Evolutionary conservation across 495 filamentous ascomycete species (phyloP), one percentile per base, ranked within the genome.

Genomic region (Penicillium ucsense): DNA sequence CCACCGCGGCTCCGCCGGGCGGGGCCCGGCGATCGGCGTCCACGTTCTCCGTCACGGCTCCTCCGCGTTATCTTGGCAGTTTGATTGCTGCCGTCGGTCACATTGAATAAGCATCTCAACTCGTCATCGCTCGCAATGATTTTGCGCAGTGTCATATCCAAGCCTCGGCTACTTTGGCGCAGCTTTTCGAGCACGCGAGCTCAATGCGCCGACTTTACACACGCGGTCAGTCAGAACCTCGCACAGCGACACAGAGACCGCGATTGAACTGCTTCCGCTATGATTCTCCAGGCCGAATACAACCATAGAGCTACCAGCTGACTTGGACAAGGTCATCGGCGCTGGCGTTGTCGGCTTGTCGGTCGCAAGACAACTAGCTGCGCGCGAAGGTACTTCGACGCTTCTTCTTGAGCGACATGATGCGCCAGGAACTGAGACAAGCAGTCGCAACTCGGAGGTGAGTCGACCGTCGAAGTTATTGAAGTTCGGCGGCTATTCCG

Each of bases 301-400:
- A 20, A 28, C 46, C 11, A 27, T 35, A 43, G 10, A 34, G 31
- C 32, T 46, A 5, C 31, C 9, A 43, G 38, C 44, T 51, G 39
- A 60, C 42, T 41, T 29, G 4, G 12, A 12, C 40, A 32, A 89
- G 85, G 78, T 94, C 3, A 86, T 98, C 45, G 92, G 94, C 51
- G 92, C 76, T 48, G 92, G 92, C 12, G 92, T 88, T 2, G 86
- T 98, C 28, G 92, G 92, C 4, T 79, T 98, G 3, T 86, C 92
- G n/a, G 78, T 94, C 50, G 88, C 92, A 2, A 77, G 84, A 3
- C 75, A 80, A 53, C 70, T 98, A 29, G 85, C 92, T 44, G 70
- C 61, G 10, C 70, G 73, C 54, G 75, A 79, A 45, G 73, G 77
- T 11, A 78, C 78, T 4, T 77, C 71, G 29, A 94, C 89, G 0